A percentile compares a stretch with the other conserved stretches of the same genome.
Conservation (phyloP, 805 yeast genomes). For the Candida broadrunensis region DNA sequence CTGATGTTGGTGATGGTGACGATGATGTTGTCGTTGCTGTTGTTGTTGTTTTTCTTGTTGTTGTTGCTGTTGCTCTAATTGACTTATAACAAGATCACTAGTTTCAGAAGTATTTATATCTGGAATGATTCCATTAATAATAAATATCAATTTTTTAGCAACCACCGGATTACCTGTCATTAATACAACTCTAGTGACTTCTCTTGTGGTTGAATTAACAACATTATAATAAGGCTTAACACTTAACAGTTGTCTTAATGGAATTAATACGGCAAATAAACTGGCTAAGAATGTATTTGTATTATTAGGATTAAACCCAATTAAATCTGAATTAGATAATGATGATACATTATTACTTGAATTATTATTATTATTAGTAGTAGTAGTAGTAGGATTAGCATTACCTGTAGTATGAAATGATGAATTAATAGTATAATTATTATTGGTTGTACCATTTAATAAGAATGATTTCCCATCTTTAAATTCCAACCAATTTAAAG, state of each 20-base stretch:
- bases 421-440: conserved; percentile 6
- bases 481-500: conserved; percentile 53
- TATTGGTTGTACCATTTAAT: background rate
- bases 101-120: background rate
- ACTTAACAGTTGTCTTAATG: conserved; percentile 33
- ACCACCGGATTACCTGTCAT: conserved; percentile 61
- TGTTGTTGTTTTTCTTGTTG: background rate
- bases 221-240: conserved; percentile 27
- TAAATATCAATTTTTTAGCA: conserved; percentile 55
- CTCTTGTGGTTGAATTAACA: conserved; percentile 18
- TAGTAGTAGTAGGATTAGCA: background rate
- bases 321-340: background rate
- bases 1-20: background rate
- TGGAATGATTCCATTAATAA: conserved; percentile 49
- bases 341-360: background rate
- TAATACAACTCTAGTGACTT: conserved; percentile 48
- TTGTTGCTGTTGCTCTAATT: background rate
- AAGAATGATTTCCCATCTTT: conserved; percentile 40
- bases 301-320: conserved; percentile 4
- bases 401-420: conserved; percentile 9
- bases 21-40: background rate
- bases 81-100: background rate
- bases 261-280: conserved; percentile 43
- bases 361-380: background rate
- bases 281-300: conserved; percentile 44